phyloP scores from a whole-genome alignment of 2,329 filamentous ascomycete genomes.

The Sporothrix humicola region DNA sequence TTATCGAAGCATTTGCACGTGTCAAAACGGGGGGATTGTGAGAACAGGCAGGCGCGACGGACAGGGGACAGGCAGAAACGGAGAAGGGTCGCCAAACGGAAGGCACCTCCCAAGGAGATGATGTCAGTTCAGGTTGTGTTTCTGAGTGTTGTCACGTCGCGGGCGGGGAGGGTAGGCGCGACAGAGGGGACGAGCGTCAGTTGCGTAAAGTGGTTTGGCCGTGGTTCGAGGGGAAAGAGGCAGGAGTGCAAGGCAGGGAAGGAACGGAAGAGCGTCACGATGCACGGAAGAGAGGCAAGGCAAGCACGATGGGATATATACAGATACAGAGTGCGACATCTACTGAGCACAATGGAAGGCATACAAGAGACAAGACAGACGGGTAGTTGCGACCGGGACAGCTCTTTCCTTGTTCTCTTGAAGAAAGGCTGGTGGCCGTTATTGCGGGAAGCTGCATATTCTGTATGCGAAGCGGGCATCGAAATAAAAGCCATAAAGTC shows the following conservation, averaged over 20 bases:
- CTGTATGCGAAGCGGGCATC: not conserved
- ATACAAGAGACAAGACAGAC: not conserved
- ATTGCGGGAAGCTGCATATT: slow-evolving; percentile 2
- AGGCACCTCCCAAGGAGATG: not conserved
- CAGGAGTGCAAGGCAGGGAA: slow-evolving; percentile 13
- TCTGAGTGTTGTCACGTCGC: not conserved
- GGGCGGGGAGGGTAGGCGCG: slow-evolving; percentile 1
- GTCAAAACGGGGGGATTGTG: not conserved
- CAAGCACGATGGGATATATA: slow-evolving; percentile 23
- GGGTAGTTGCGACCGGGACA: not conserved
- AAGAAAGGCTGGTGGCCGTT: not conserved
- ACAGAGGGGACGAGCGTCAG: slow-evolving; percentile 4
- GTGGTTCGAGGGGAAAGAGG: slow-evolving; percentile 18
- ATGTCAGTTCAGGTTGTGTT: slow-evolving; percentile 16
- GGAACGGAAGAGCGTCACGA: not conserved
- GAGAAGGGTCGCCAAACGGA: not conserved
- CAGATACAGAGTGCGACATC: not conserved
- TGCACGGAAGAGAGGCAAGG: not conserved
- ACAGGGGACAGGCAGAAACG: not conserved
- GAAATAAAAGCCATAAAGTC: not conserved
- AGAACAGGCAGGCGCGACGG: not conserved
- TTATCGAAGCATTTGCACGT: not conserved
- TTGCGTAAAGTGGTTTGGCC: slow-evolving; percentile 7
- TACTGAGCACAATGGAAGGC: not conserved
- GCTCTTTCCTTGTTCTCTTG: not conserved